These are phyloP conservation scores for Magnusiomyces suaveolens DNA, from an alignment of 1,139 yeast genomes.

Conservation along the genomic window DNA sequence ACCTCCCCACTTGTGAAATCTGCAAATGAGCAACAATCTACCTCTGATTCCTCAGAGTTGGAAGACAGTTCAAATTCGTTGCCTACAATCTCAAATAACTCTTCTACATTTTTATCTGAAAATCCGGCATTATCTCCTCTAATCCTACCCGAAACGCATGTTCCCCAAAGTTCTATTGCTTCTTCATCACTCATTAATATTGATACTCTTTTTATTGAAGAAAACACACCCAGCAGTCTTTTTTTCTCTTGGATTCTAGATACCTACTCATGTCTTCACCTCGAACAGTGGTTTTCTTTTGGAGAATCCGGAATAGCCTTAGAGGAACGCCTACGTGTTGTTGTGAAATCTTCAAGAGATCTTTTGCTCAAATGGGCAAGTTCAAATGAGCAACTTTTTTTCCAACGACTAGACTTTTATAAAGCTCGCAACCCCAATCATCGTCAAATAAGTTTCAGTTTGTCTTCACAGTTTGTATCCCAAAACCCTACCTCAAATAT, in stretches of 20 bases:
- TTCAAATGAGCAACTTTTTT: conserved; percentile 7
- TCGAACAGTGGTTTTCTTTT: conserved; percentile 7
- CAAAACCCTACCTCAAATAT: conserved; percentile 1
- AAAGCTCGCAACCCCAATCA: conserved; percentile 8
- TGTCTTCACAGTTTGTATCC: conserved; percentile 9
- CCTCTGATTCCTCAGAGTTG: not conserved
- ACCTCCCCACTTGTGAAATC: conserved; percentile 5
- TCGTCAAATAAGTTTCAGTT: conserved; percentile 7
- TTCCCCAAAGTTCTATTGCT: not conserved
- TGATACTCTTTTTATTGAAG: conserved; percentile 9
- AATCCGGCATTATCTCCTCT: not conserved
- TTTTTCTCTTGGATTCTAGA: conserved; percentile 18
- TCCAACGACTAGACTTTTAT: conserved; percentile 2
- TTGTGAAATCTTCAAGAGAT: conserved; percentile 37
- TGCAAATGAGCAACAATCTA: conserved; percentile 23
- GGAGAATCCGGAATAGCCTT: conserved; percentile 13
- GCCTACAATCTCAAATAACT: not conserved
- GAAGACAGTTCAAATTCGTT: not conserved
- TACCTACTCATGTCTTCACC: conserved; percentile 11
- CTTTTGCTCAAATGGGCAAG: conserved; percentile 33
- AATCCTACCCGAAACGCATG: not conserved
- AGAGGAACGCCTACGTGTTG: conserved; percentile 37
- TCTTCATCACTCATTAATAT: not conserved
- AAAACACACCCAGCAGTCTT: conserved; percentile 8
- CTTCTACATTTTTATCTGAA: not conserved